These are phyloP conservation scores for Xanthoconium purpureum DNA, from an alignment of 768 basidiomycete genomes.

Conservation along the genomic window DNA sequence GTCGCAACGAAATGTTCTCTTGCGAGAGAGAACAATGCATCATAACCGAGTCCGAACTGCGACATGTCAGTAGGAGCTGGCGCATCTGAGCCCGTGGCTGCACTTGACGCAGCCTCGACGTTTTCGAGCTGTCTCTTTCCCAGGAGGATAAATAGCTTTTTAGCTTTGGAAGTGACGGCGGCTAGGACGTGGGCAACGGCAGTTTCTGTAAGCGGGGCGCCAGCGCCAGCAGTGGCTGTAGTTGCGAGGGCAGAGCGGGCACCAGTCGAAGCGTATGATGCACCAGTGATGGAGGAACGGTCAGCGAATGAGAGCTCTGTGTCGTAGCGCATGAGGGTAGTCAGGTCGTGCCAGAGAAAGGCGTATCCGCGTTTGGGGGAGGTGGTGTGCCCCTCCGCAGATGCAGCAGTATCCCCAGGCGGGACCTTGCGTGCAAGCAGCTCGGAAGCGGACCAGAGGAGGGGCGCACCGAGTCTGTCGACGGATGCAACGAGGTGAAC, in stretches of 20 bases:
- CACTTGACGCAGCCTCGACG: slow-evolving; percentile 31
- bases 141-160: slow-evolving; percentile 75
- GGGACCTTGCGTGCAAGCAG: slow-evolving; percentile 48
- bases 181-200: slow-evolving; percentile 79
- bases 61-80: slow-evolving; percentile 27
- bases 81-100: slow-evolving; percentile 5
- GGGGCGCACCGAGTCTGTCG: slow-evolving; percentile 81
- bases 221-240: slow-evolving; percentile 31
- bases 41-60: slow-evolving; percentile 59
- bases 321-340: slow-evolving; percentile 81
- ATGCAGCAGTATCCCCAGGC: neutral
- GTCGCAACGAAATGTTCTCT: slow-evolving; percentile 85
- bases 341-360: slow-evolving; percentile 89
- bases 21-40: slow-evolving; percentile 69
- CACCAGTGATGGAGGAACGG: slow-evolving; percentile 58
- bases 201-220: slow-evolving; percentile 63
- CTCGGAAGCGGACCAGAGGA: slow-evolving; percentile 80
- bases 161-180: slow-evolving; percentile 84
- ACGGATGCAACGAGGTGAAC: slow-evolving; percentile 84
- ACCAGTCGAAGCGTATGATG: slow-evolving; percentile 34
- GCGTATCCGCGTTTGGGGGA: slow-evolving; percentile 49
- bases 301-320: slow-evolving; percentile 69
- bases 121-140: slow-evolving; percentile 65
- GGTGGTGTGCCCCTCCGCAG: neutral
- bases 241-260: slow-evolving; percentile 23